Evolutionary conservation across 2,329 filamentous ascomycete genomes (phyloP).

Genomic region (Rasamsonia emersonii): DNA sequence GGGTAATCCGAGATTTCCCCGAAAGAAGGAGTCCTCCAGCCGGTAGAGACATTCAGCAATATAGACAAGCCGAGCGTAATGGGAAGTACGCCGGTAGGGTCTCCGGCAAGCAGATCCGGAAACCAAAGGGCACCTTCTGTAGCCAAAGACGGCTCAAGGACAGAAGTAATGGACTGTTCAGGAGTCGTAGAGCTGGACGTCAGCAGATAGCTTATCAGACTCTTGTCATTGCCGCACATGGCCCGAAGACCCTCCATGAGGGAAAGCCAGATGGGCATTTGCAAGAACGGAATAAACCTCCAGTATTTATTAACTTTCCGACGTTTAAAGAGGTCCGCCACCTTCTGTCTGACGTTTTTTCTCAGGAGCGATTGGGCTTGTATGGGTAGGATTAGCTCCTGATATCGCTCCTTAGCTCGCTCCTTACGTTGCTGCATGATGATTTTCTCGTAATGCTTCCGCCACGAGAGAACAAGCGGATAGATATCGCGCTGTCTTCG

Average conservation of each 20-base stretch:
- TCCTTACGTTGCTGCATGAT: constrained; percentile 1
- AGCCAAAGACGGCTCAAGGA: constrained; percentile 43
- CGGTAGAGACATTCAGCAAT: constrained; percentile 37
- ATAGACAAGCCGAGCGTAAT: constrained; percentile 41
- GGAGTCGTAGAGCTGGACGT: too few species aligned
- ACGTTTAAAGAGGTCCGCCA: constrained; percentile 21
- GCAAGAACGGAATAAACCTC: constrained; percentile 24
- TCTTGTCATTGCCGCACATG: constrained; percentile 37
- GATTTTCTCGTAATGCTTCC: constrained; percentile 12
- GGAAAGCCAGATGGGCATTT: constrained; percentile 39
- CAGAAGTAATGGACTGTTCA: constrained; percentile 14
- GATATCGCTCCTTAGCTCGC: constrained; percentile 3
- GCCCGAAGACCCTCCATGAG: constrained; percentile 40
- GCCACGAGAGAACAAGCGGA: constrained; percentile 36
- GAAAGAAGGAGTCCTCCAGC: constrained; percentile 18
- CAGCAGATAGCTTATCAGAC: constrained; percentile 33
- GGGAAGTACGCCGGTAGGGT: constrained; percentile 44
- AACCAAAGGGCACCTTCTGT: constrained; percentile 56
- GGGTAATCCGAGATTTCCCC: constrained; percentile 19
- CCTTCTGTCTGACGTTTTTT: constrained; percentile 17
- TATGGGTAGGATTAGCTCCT: constrained; percentile 10
- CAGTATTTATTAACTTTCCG: constrained; percentile 28
- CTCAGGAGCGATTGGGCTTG: constrained; percentile 11
- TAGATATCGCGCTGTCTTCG: constrained; percentile 33
- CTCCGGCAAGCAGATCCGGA: constrained; percentile 45